phyloP scores from a whole-genome alignment of 495 filamentous ascomycete genomes.

The Pyronema omphalodes region DNA sequence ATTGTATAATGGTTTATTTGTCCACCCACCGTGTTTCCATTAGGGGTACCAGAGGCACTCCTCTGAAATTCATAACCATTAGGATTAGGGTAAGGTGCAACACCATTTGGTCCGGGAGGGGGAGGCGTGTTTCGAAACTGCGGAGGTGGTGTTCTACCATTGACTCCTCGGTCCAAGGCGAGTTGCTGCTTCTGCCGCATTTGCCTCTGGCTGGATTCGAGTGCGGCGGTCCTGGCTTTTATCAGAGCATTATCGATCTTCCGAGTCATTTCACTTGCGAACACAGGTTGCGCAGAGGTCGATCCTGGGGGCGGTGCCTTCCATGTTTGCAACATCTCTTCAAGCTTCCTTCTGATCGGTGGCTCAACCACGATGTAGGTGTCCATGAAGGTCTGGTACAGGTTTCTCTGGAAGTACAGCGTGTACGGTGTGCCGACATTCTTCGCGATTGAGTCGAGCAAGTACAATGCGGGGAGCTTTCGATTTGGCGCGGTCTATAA shows the following conservation, averaged over 20 bases:
- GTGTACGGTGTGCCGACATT: constrained; percentile 97
- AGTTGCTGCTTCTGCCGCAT: constrained; percentile 34
- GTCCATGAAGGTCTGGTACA: constrained; percentile 90
- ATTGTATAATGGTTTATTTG: constrained; percentile 10
- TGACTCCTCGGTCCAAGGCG: constrained; percentile 16
- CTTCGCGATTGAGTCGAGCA: constrained; percentile 95
- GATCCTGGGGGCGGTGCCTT: constrained; percentile 91
- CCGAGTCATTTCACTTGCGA: constrained; percentile 62
- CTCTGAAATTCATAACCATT: constrained; percentile 22
- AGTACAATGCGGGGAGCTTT: constrained; percentile 89
- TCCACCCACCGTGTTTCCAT: constrained; percentile 24
- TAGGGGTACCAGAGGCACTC: constrained; percentile 13
- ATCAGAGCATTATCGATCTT: constrained; percentile 88
- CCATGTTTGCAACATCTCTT: constrained; percentile 96
- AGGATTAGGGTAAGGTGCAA: constrained; percentile 11
- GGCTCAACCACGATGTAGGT: constrained; percentile 76
- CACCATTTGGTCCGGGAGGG: constrained; percentile 16
- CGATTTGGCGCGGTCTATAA: constrained; percentile 60
- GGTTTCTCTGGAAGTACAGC: constrained; percentile 73
- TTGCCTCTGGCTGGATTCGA: constrained; percentile 51
- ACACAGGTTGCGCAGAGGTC: constrained; percentile 70
- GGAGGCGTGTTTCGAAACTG: constrained; percentile 19
- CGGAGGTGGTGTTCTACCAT: constrained; percentile 27
- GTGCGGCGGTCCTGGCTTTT: constrained; percentile 58
- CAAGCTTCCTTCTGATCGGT: constrained; percentile 67